Base-by-base conservation (phyloP, 768 basidiomycete species). In the Agaricus subrufescens region DNA sequence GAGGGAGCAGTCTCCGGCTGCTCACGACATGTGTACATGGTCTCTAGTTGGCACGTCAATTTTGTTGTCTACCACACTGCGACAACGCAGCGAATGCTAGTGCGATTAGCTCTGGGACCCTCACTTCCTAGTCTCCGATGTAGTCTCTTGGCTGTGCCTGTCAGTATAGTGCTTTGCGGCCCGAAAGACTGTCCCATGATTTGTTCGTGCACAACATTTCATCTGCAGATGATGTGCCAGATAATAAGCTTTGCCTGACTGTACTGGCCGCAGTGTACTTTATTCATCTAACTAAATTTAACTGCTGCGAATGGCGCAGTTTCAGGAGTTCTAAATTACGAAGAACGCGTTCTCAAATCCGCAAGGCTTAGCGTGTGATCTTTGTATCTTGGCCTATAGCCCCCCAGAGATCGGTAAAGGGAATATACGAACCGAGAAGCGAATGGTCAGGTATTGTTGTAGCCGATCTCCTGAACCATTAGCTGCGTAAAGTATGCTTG, bases 141-240 rank as follows among this genome's bases (percentile, higher is more conserved):
- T 43, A 23, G 26, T 31, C 29, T 30, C 26, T 29, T 48, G 61
- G 56, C 50, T 46, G 56, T 60, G 40, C 40, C 57, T 30, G 47
- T 61, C 45, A 55, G 57, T n/a, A 59, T 52, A 26, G 42, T 61
- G 27, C 34, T 63, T 40, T 60, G 57, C 48, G 56, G 54, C 50
- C 51, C 49, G 56, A 56, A 60, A 42, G 63, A 58, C 42, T 56
- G 60, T 43, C 54, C 61, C 29, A 52, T 48, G 46, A 58, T 62
- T 14, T 64, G 61, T 31, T 61, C 58, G 61, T 64, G 43, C 57
- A 61, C 42, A 11, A 19, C 34, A 23, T n/a, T 40, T 38, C 23
- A 30, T 15, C 25, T 30, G 43, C 31, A 34, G 29, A 27, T n/a
- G 19, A 27, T 45, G 26, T 39, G 29, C 46, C 30, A 30, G 26